Base-by-base conservation (phyloP, 345 rosid species). In the Nasturtium officinale region DNA sequence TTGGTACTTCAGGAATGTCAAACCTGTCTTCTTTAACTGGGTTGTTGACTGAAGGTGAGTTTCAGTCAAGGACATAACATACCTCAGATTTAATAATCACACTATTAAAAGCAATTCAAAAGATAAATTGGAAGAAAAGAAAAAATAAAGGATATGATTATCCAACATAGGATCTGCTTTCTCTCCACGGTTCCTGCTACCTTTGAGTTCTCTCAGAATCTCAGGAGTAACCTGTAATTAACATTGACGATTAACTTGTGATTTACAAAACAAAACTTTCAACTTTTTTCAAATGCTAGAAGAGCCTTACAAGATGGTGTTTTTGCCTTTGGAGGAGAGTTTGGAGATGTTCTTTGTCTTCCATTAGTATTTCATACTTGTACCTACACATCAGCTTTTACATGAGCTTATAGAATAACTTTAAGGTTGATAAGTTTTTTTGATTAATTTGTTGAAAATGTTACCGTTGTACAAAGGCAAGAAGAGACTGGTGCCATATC, bases 401-500 rank as follows among this genome's bases (percentile, higher is more conserved):
- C 58, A 50, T 47, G 13, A 73, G 61, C 48, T 54, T 42, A 48
- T 37, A 5, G 12, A 9, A 62, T 51, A 51, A 16, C 8, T 30
- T 9, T 4, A 23, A 21, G 42, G 45, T 56, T 13, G 37, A 8
- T 18, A 54, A 15, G 47, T 42, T 12, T 32, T 46, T 21, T n/a
- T 42, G 15, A 30, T 21, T 12, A 1, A 47, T 26, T 7, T 46
- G 7, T 7, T 3, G 15, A 26, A 28, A 6, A 16, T 18, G 80
- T 75, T 62, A 93, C 99, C 98, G 81, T 78, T 90, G 97, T 50
- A 88, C 91, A 69, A 95, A 95, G 8, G 97, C 84, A 56, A 91
- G 98, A 57, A 95, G 96, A 9, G 98, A 87, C 76, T 90, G 98
- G 73, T 95, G 97, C 99, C 99, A 95, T 78, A 90, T 92, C 43